phyloP scores from a whole-genome alignment of 148 eudicot species.

The Amaranthus cruentus region DNA sequence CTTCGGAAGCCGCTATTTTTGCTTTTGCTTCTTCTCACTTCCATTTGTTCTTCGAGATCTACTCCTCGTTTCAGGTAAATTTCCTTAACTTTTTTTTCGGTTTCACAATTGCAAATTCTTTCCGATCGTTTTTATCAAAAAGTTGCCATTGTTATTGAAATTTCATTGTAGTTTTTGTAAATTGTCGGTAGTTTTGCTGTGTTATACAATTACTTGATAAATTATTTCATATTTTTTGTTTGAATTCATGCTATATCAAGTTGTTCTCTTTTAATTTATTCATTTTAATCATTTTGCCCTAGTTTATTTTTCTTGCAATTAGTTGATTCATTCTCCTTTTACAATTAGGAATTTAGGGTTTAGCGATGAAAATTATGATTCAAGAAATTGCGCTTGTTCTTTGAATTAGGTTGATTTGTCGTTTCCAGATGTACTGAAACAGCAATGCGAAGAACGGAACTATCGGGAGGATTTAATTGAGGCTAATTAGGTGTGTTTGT shows the following conservation, averaged over 20 bases:
- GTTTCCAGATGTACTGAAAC: not conserved
- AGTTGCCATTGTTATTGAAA: not conserved
- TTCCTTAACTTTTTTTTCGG: not conserved
- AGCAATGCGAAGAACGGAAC: not conserved
- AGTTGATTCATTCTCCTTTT: conserved; percentile 1
- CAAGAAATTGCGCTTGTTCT: not conserved
- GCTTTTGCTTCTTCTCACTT: conserved; percentile 6
- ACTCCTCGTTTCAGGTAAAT: conserved; percentile 12
- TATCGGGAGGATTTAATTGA: conserved; percentile 8
- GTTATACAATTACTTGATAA: not conserved
- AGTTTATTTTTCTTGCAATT: not conserved
- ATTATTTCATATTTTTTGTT: not conserved
- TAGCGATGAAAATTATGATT: not conserved
- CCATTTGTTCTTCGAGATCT: conserved; percentile 15
- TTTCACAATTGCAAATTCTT: not conserved
- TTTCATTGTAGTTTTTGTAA: no score
- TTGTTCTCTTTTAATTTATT: not conserved
- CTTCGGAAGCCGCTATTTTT: conserved; percentile 28
- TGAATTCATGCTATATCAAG: not conserved
- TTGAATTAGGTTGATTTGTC: no score
- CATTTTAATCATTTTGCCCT: not conserved
- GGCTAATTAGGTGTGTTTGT: not conserved
- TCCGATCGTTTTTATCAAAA: not conserved
- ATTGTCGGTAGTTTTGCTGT: not conserved
- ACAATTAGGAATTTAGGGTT: not conserved